Evolutionary conservation across 225 moss, liverwort and hornwort genomes (phyloP), one percentile per base, ranked within the genome.

Genomic region (Marchantia polymorpha): DNA sequence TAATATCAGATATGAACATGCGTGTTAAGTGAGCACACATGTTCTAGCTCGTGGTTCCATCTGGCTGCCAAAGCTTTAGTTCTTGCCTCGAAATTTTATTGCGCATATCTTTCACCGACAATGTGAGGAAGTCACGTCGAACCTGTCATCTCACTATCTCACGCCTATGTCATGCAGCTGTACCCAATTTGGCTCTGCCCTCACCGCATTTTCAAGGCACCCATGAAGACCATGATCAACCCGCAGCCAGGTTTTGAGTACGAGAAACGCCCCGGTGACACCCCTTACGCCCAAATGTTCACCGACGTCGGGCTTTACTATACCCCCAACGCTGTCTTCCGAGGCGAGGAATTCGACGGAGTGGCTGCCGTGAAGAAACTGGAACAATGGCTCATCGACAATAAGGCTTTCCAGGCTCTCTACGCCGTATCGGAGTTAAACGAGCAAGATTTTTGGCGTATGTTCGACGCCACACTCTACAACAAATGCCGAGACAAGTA

Each of bases 101-200:
- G 5, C 39, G 5, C 39, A 39, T 39, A 39, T 39, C 39, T 5
- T 2, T 39, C 39, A 39, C n/a, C n/a, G n/a, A n/a, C 39, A 39
- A 39, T 39, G 5, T 39, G 39, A 39, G 39, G 39, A 39, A 39
- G 39, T 39, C 3, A 39, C 39, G 39, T 39, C 39, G 39, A 39
- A 39, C 39, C 39, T 2, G 39, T 39, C 39, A 2, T 39, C 49
- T 71, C 15, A 71, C 49, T 48, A 22, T 47, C 22, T 53, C 54
- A 16, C 27, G 12, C 0, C 60, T 0, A 12, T 16, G 10, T 11
- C 17, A 52, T 65, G 85, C 92, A 99, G 99, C 88, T 99, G 11
- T 99, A 99, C 52, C 99, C 99, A 4, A 12, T 99, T 74, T 99
- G 99, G 99, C 78, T 99, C 15, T 99, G 99, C 79, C 99, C 95